Conservation (phyloP, 2,329 filamentous ascomycete genomes). For the Cadophora malorum region DNA sequence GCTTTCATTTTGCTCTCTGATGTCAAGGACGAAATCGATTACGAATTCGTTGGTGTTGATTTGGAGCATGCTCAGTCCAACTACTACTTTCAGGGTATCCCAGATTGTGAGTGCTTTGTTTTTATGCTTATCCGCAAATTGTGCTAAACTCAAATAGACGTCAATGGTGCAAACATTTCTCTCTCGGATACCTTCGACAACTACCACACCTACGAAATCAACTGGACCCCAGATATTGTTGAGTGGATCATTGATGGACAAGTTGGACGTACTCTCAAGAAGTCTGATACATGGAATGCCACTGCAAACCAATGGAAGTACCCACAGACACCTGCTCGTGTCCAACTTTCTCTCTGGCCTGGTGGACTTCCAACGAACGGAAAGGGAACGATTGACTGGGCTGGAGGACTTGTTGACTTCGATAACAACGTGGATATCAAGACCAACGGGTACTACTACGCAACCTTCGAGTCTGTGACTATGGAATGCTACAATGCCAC, state of each 20-base stretch:
- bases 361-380: conserved; percentile 82
- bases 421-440: conserved; percentile 75
- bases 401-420: conserved; percentile 91
- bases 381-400: conserved; percentile 87
- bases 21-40: conserved; percentile 98
- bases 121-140: conserved; percentile 31
- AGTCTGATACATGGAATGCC: conserved; percentile 83
- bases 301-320: conserved; percentile 83
- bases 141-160: conserved; percentile 58
- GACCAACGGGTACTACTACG: conserved; percentile 86
- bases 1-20: conserved; percentile 96
- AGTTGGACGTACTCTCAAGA: conserved; percentile 75
- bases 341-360: conserved; percentile 96
- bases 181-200: conserved; percentile 74
- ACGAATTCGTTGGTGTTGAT: conserved; percentile 88
- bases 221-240: conserved; percentile 87
- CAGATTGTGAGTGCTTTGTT: conserved; percentile 73
- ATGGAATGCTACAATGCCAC: conserved; percentile 82
- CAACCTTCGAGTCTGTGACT: conserved; percentile 76
- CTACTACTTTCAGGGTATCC: conserved; percentile 95
- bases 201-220: conserved; percentile 89
- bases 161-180: conserved; percentile 75
- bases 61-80: conserved; percentile 85
- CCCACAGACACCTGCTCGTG: conserved; percentile 88
- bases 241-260: conserved; percentile 88